These are phyloP conservation scores for Halenospora varia DNA, from an alignment of 495 filamentous ascomycete species.

Conservation along the genomic window DNA sequence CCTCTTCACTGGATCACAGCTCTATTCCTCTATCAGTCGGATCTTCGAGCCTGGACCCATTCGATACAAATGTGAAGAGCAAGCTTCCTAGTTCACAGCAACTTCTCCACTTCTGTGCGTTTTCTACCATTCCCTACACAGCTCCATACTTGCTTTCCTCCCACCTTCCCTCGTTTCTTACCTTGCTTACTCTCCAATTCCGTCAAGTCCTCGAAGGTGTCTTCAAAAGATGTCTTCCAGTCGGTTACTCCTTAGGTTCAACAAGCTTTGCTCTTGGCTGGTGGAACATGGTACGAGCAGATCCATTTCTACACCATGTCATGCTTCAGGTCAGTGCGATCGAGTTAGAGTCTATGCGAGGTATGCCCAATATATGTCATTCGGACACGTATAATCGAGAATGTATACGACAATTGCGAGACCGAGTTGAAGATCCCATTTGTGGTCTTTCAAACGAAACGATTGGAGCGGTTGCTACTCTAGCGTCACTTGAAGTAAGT, in stretches of 20 bases:
- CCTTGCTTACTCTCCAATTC: too few relatives aligned
- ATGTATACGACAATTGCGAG: neutral
- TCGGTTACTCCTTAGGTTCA: neutral
- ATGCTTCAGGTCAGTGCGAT: slow-evolving; percentile 4
- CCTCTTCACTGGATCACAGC: neutral
- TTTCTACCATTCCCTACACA: neutral
- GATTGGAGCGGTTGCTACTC: slow-evolving; percentile 1
- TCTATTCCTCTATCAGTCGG: neutral
- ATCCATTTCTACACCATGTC: neutral
- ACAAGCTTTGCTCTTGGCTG: neutral
- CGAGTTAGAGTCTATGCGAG: neutral
- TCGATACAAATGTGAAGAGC: neutral
- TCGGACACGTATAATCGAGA: neutral
- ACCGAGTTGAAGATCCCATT: slow-evolving; percentile 3
- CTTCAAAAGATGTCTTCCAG: neutral
- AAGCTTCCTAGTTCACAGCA: neutral
- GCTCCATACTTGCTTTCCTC: too few relatives aligned
- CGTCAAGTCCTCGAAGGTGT: neutral
- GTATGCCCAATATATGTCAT: neutral
- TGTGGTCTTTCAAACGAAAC: neutral
- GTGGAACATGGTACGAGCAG: neutral
- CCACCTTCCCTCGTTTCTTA: too few relatives aligned
- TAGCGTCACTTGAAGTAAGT: slow-evolving; percentile 1
- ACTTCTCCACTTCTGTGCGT: neutral
- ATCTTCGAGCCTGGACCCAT: neutral